These are phyloP conservation scores for Leccinum broughii DNA, from an alignment of 768 basidiomycete species.

Conservation along the genomic window DNA sequence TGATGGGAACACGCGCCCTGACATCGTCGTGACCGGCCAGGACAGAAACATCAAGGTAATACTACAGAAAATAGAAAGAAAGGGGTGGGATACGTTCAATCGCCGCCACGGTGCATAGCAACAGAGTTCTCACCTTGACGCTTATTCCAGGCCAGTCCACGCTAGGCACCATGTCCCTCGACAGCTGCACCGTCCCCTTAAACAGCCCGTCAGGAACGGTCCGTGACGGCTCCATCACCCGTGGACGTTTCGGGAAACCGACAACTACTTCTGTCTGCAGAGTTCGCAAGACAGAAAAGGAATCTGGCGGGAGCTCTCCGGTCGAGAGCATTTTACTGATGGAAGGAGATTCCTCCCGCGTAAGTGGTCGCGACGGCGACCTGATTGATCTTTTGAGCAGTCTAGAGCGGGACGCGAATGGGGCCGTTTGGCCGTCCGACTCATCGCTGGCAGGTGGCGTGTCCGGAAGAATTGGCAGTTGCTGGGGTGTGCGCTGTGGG, in stretches of 20 bases:
- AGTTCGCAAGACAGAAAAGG: constrained; percentile 26
- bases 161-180: constrained; percentile 60
- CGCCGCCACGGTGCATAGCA: constrained; percentile 4
- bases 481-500: constrained; percentile 36
- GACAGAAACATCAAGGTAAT: constrained; percentile 73
- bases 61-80: constrained; percentile 39
- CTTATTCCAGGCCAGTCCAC: constrained; percentile 67
- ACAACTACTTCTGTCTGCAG: constrained; percentile 48
- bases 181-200: constrained; percentile 56
- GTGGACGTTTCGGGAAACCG: constrained; percentile 72
- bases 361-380: constrained; percentile 17
- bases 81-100: constrained; percentile 8
- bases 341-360: constrained; percentile 8
- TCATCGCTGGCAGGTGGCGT: constrained; percentile 51
- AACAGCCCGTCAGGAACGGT: constrained; percentile 67
- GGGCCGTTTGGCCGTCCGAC: constrained; percentile 28
- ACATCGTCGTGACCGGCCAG: constrained; percentile 62
- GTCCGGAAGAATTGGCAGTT: constrained; percentile 49
- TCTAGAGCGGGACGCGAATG: constrained; percentile 10
- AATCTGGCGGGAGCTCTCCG: constrained; percentile 19
- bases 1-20: constrained; percentile 62
- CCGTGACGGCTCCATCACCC: constrained; percentile 45
- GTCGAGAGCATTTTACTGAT: constrained; percentile 28
- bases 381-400: constrained; percentile 36
- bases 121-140: constrained; percentile 53